Evolutionary conservation across 2,329 filamentous ascomycete genomes (phyloP).

Genomic region (Tolypocladium paradoxum): DNA sequence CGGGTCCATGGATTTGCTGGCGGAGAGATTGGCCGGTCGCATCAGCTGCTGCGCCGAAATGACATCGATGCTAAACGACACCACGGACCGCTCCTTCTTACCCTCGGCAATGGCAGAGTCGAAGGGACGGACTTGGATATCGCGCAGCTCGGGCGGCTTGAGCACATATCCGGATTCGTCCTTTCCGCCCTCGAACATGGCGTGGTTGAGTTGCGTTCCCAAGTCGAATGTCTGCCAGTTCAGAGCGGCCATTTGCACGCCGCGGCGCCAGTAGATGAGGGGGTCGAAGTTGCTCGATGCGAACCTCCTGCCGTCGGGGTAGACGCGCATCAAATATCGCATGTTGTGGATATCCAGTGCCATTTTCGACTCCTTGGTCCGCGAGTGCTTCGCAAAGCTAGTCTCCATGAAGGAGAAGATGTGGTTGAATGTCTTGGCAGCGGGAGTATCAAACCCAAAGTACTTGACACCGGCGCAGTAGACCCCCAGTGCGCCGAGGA

Average conservation of each 20-base stretch:
- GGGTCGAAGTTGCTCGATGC: constrained; percentile 92
- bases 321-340: constrained; percentile 85
- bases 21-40: constrained; percentile 61
- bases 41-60: constrained; percentile 94
- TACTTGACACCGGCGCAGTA: constrained; percentile 70
- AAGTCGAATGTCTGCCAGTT: constrained; percentile 99
- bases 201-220: constrained; percentile 91
- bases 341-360: constrained; percentile 84
- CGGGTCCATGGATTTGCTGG: constrained; percentile 70
- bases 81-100: constrained; percentile 69
- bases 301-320: constrained; percentile 73
- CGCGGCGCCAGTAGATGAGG: constrained; percentile 83
- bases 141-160: constrained; percentile 78
- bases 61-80: constrained; percentile 77
- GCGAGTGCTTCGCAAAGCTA: constrained; percentile 72
- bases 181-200: constrained; percentile 87
- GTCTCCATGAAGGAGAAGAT: constrained; percentile 91
- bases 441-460: constrained; percentile 62
- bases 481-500: constrained; percentile 77
- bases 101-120: constrained; percentile 40
- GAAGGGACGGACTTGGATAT: constrained; percentile 48
- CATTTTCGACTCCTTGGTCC: constrained; percentile 63
- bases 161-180: constrained; percentile 88
- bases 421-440: constrained; percentile 84
- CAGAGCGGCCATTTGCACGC: constrained; percentile 93